Conservation (phyloP, 352 stramenopile genomes). For the Phytophthora idaei region DNA sequence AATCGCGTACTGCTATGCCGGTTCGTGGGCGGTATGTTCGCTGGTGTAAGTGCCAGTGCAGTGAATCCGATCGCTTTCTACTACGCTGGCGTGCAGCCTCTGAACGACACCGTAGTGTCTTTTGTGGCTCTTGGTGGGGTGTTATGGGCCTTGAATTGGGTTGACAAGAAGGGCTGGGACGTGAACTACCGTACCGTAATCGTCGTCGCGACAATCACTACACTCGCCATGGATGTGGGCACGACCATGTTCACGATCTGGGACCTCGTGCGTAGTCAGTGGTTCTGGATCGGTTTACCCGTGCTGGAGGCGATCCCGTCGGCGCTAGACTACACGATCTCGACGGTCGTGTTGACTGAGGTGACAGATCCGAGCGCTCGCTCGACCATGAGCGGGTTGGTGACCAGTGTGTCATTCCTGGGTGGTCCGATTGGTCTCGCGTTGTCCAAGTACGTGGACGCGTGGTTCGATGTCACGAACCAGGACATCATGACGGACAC, state of each 20-base stretch:
- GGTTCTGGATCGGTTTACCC: conserved; percentile 66
- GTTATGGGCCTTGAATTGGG: conserved; percentile 32
- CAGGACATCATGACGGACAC: conserved; percentile 48
- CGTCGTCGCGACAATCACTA: conserved; percentile 31
- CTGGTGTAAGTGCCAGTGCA: conserved; percentile 42
- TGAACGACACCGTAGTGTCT: conserved; percentile 59
- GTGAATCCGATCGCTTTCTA: conserved; percentile 50
- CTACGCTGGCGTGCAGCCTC: conserved; percentile 50
- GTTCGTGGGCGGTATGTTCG: conserved; percentile 46
- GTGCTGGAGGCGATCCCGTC: conserved; percentile 61
- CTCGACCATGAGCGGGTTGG: conserved; percentile 35
- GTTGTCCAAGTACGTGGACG: conserved; percentile 61
- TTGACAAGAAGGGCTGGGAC: conserved; percentile 47
- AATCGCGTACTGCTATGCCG: conserved; percentile 44
- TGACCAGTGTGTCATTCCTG: conserved; percentile 56
- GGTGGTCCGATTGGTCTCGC: conserved; percentile 46
- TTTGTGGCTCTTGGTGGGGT: conserved; percentile 41
- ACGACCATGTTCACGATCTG: conserved; percentile 57
- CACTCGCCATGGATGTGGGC: conserved; percentile 46
- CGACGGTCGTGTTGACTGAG: conserved; percentile 51
- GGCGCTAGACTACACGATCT: conserved; percentile 55
- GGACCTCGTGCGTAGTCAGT: conserved; percentile 28
- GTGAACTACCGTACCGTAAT: conserved; percentile 52
- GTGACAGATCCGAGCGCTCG: conserved; percentile 42
- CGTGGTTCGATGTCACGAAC: conserved; percentile 54